These are phyloP conservation scores for Coemansia sp. DNA, from an alignment of 192 early-diverging fungal genomes.

Conservation along the genomic window DNA sequence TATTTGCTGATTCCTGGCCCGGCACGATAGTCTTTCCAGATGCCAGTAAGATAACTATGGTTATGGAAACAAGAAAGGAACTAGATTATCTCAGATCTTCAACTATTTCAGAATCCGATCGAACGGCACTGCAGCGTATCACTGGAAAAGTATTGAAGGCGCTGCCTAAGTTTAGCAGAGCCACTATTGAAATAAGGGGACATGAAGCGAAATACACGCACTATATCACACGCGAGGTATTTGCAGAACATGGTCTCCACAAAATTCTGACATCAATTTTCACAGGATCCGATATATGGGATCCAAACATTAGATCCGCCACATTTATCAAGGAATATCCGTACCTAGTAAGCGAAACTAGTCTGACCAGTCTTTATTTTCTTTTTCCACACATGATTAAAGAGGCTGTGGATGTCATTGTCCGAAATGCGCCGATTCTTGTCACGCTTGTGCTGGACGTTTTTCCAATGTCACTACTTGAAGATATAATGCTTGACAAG, in stretches of 20 bases:
- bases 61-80: too few species aligned
- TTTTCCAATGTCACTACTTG: neutral
- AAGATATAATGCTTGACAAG: neutral
- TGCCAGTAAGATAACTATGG: neutral
- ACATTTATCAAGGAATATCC: neutral
- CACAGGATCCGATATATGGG: neutral
- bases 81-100: too few species aligned
- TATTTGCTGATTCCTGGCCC: neutral
- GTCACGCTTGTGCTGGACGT: too few species aligned
- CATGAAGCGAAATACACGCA: too few species aligned
- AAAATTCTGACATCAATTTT: neutral
- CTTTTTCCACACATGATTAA: neutral
- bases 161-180: neutral
- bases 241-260: neutral
- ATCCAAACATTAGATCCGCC: neutral
- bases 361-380: neutral
- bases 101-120: neutral
- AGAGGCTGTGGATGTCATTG: neutral
- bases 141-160: neutral
- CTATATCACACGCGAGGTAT: neutral
- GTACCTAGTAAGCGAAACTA: neutral
- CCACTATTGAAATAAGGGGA: neutral
- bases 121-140: neutral
- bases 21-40: neutral
- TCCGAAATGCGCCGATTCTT: neutral